phyloP scores from a whole-genome alignment of 306 rosid genomes.

The Quercus gilva region DNA sequence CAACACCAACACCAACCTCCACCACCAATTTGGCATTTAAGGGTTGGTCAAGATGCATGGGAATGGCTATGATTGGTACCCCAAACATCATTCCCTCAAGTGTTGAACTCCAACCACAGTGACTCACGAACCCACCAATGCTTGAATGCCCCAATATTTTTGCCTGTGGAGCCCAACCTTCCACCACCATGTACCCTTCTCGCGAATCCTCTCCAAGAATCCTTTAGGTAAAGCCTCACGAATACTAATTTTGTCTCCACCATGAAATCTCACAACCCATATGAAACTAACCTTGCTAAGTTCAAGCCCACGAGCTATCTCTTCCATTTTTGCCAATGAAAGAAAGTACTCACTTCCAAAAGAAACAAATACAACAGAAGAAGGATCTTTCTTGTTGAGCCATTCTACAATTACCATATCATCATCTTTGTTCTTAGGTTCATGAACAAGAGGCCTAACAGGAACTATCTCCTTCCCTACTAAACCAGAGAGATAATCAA shows the following conservation, averaged over 20 bases:
- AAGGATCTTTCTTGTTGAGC: constrained; percentile 7
- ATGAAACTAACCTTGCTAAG: constrained; percentile 21
- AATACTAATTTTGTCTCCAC: neutral
- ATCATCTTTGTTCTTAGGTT: neutral
- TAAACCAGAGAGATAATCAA: constrained; percentile 12
- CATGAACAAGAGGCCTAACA: constrained; percentile 15
- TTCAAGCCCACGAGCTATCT: constrained; percentile 21
- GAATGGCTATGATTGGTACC: constrained; percentile 23
- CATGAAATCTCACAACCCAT: constrained; percentile 22
- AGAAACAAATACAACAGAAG: constrained; percentile 20
- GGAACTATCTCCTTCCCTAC: constrained; percentile 12
- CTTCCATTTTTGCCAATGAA: constrained; percentile 17
- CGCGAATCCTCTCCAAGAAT: constrained; percentile 2
- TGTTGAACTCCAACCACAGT: constrained; percentile 34
- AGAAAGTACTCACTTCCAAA: constrained; percentile 30
- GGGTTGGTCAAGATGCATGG: constrained; percentile 26
- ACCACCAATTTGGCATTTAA: constrained; percentile 6
- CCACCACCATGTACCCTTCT: constrained; percentile 10
- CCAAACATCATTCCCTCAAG: constrained; percentile 25
- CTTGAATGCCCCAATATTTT: constrained; percentile 14
- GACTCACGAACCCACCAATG: constrained; percentile 33
- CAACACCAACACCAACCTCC: constrained; percentile 21
- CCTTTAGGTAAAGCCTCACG: constrained; percentile 21
- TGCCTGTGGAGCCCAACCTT: constrained; percentile 28
- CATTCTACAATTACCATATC: neutral